Base-by-base conservation (phyloP, 2,329 filamentous ascomycete genomes). In the Tolypocladium pustulatum region DNA sequence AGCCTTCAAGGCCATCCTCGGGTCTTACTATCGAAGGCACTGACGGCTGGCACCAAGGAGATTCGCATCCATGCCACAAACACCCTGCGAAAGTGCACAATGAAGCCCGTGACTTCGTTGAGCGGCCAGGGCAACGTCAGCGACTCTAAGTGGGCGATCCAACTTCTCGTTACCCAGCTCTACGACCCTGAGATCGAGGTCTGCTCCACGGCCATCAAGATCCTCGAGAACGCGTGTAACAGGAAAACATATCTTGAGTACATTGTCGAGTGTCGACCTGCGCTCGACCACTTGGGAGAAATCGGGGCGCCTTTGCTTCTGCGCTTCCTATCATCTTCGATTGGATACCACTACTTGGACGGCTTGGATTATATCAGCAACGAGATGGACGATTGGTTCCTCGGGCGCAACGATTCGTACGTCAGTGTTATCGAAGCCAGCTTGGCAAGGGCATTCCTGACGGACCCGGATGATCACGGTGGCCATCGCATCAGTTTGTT, bases 381-480 rank as follows among this genome's bases (percentile, higher is more conserved):
- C 69, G 95, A 99, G 72, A 99, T 99, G 94, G 94, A 99, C 65
- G 95, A 99, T 74, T 99, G 94, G 94, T 99, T 97, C 69, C 80
- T 99, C 36, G 94, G 94, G 17, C 86, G 94, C 52, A 99, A 99
- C 69, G 93, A 99, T 71, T 88, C 86, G n/a, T 99, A 99, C 65
- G 94, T 99, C 56, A 83, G 86, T 41, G 83, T 97, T 46, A 93
- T 99, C 46, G 94, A 99, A 72, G 94, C 95, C n/a, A 96, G 92
- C 58, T 80, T 99, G 56, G 91, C 92, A 37, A 87, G 91, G 61
- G 88, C 92, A 0, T 92, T 96, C 64, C 79, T 85, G n/a, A 81
- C 87, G 46, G 83, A 82, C 57, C 74, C 81, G 6, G 83, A 85
- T 32, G 81, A 84, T 43, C 76, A 80, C 67, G 73, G 37, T 38